A percentile compares a stretch with the other conserved stretches of the same genome.
Conservation (phyloP, 1,284 basidiomycete genomes). For the Cryptococcus deneoformans region DNA sequence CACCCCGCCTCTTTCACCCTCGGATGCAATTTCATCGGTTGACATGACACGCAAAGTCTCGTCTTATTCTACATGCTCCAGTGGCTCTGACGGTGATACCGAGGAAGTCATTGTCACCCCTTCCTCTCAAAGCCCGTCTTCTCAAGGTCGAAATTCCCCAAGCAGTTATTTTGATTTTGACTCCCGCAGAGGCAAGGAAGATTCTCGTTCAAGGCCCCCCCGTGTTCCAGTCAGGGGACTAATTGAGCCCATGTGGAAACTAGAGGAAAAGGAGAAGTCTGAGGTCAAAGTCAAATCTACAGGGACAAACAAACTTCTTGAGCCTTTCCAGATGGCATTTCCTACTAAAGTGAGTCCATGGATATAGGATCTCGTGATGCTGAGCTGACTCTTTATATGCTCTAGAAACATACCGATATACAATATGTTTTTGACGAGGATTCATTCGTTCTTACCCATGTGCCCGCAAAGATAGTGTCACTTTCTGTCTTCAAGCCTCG, state of each 20-base stretch:
- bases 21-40: conserved; percentile 7
- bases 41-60: conserved; percentile 9
- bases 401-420: background rate
- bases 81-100: conserved; percentile 9
- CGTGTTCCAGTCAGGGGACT: conserved; percentile 15
- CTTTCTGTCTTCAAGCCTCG: conserved; percentile 19
- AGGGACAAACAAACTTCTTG: conserved; percentile 5
- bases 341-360: conserved; percentile 9
- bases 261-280: conserved; percentile 10
- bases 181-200: conserved; percentile 2
- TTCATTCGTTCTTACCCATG: conserved; percentile 21
- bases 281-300: background rate
- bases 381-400: too few relatives aligned
- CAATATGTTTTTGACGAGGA: conserved; percentile 17
- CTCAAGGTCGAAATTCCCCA: conserved; percentile 1
- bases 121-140: conserved; percentile 4
- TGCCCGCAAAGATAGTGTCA: conserved; percentile 17
- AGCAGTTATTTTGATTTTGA: conserved; percentile 14
- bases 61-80: conserved; percentile 3
- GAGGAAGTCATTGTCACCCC: conserved; percentile 14
- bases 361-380: too few relatives aligned
- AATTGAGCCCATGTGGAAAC: conserved; percentile 23
- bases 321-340: conserved; percentile 19
- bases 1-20: conserved; percentile 16
- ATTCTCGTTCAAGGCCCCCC: conserved; percentile 11